These are phyloP conservation scores for Terana coerulea DNA, from an alignment of 768 basidiomycete genomes.

Conservation along the genomic window DNA sequence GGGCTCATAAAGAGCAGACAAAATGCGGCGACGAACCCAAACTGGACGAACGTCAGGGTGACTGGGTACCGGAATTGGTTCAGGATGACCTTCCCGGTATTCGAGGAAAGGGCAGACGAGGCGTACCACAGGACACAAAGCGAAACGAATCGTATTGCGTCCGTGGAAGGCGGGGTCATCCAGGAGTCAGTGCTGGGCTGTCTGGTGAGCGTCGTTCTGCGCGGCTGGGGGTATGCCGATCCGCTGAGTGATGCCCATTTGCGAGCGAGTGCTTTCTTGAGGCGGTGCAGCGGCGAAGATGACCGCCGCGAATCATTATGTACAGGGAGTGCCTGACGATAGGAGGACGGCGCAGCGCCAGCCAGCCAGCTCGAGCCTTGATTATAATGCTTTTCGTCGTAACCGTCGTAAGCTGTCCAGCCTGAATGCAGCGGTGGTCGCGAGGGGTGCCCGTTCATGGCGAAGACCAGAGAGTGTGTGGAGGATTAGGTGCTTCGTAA, in stretches of 20 bases:
- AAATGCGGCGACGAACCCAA: conserved; percentile 88
- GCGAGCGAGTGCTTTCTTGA: conserved; percentile 5
- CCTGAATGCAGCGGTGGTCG: conserved; percentile 6
- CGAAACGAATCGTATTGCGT: conserved; percentile 58
- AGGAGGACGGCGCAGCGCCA: conserved; percentile 7
- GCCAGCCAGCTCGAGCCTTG: conserved; percentile 15
- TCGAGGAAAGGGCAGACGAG: conserved; percentile 80
- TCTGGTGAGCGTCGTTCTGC: conserved; percentile 5
- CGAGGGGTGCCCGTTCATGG: conserved; percentile 13
- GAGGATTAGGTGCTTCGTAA: neutral
- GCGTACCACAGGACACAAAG: conserved; percentile 92
- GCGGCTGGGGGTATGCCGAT: neutral
- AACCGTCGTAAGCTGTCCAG: conserved; percentile 13
- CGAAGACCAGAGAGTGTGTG: neutral
- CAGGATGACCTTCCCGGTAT: conserved; percentile 94
- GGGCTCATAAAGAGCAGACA: conserved; percentile 85
- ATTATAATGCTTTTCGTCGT: conserved; percentile 4
- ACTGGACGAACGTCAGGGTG: conserved; percentile 96
- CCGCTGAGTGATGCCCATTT: conserved; percentile 1
- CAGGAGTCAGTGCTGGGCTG: neutral
- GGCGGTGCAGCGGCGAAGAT: conserved; percentile 7
- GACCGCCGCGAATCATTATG: conserved; percentile 10
- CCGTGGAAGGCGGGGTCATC: conserved; percentile 20
- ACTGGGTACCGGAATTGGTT: conserved; percentile 92
- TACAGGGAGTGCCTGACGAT: conserved; percentile 11